Percentiles rank a stretch among this genome's conserved stretches.
These are phyloP conservation scores for Candida sp. DNA, from an alignment of 1,139 yeast species.

Conservation along the genomic window DNA sequence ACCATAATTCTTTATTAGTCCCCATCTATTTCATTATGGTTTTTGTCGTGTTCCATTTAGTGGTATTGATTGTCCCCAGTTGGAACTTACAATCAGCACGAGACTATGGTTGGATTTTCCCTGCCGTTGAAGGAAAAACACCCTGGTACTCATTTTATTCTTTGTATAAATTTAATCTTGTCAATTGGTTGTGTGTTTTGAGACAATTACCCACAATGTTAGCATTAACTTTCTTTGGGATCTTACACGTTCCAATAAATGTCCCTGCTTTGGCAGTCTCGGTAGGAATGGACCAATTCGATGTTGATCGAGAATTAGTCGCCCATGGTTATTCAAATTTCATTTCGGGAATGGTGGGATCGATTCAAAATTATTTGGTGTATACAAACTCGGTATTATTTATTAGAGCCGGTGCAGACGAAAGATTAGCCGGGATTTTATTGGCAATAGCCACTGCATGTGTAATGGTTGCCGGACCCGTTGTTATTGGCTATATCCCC, in stretches of 20 bases:
- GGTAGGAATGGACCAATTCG: slow-evolving; percentile 79
- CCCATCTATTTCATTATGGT: slow-evolving; percentile 79
- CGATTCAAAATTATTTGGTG: slow-evolving; percentile 90
- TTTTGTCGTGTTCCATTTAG: slow-evolving; percentile 63
- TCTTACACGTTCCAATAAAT: slow-evolving; percentile 93
- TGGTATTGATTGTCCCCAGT: slow-evolving; percentile 62
- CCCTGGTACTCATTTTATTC: slow-evolving; percentile 90
- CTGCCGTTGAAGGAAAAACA: slow-evolving; percentile 58
- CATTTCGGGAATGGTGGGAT: slow-evolving; percentile 78
- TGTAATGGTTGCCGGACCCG: slow-evolving; percentile 88
- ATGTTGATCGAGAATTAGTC: slow-evolving; percentile 87
- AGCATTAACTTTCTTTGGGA: slow-evolving; percentile 93
- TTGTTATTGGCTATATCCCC: slow-evolving; percentile 89
- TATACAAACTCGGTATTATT: slow-evolving; percentile 91
- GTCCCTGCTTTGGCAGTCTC: slow-evolving; percentile 97
- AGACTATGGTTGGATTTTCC: slow-evolving; percentile 81
- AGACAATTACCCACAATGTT: slow-evolving; percentile 88
- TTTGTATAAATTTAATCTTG: slow-evolving; percentile 64
- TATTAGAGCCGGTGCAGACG: slow-evolving; percentile 92
- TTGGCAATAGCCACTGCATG: slow-evolving; percentile 77
- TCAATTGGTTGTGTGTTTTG: slow-evolving; percentile 69
- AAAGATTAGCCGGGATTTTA: slow-evolving; percentile 81
- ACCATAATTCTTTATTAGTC: slow-evolving; percentile 72
- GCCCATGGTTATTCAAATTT: slow-evolving; percentile 95
- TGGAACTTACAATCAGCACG: slow-evolving; percentile 63